These are phyloP conservation scores for Suillus fuscotomentosus DNA, from an alignment of 768 basidiomycete genomes.

Conservation along the genomic window DNA sequence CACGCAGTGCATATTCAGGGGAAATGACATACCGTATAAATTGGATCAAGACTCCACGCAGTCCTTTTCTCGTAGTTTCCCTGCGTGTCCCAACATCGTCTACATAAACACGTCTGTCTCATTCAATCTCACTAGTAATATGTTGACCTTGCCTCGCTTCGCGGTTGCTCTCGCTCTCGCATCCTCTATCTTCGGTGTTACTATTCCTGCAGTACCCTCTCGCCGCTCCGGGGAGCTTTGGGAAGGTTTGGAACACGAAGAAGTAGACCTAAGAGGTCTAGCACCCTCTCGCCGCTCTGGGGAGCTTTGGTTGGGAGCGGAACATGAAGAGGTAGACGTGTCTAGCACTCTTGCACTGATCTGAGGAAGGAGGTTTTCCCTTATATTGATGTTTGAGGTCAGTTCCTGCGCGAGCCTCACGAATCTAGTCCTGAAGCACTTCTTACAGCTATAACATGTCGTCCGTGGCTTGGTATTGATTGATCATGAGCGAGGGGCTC, in stretches of 20 bases:
- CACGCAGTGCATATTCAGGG: neutral
- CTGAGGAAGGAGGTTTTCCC: neutral
- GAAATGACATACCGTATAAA: neutral
- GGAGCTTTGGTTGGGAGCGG: neutral
- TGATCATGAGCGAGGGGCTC: neutral
- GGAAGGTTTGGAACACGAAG: neutral
- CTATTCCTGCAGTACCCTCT: neutral
- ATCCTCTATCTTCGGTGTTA: neutral
- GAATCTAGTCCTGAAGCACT: neutral
- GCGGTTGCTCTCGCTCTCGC: neutral
- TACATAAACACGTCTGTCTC: neutral
- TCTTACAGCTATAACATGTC: neutral
- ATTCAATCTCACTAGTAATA: neutral
- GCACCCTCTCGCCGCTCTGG: neutral
- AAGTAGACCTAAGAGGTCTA: neutral
- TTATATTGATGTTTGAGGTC: neutral
- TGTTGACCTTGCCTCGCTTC: neutral
- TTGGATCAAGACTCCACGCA: neutral
- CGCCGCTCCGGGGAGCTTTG: neutral
- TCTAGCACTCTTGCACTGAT: neutral
- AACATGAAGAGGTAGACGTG: neutral
- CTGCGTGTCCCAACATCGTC: neutral
- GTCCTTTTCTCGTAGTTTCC: neutral
- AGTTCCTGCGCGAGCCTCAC: neutral
- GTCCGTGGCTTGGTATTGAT: neutral